phyloP scores from a whole-genome alignment of 164 flowering plant species.

The Piper longum region DNA sequence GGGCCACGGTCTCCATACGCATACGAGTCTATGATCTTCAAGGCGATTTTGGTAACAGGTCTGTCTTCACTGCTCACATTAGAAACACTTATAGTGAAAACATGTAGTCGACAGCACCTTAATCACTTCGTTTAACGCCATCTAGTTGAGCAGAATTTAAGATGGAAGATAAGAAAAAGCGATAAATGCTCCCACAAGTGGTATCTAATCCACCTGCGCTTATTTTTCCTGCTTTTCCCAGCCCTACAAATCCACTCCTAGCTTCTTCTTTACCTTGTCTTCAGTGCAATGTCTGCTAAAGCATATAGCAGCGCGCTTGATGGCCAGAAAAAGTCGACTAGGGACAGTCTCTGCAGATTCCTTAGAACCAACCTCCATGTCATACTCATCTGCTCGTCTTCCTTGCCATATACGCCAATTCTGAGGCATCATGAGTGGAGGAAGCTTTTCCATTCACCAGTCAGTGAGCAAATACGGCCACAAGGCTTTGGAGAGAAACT shows the following conservation, averaged over 20 bases:
- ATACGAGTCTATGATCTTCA: no score
- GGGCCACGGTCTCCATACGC: no score
- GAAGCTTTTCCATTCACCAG: not conserved
- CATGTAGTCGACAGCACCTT: no score
- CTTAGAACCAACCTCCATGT: not conserved
- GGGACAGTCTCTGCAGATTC: not conserved
- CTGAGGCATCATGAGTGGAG: not conserved
- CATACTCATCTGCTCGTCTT: not conserved
- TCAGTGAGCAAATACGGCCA: not conserved
- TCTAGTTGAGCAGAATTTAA: not conserved
- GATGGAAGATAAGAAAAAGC: not conserved
- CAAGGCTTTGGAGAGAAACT: no score
- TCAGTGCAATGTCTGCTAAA: not conserved
- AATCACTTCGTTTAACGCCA: not conserved
- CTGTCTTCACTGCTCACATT: not conserved
- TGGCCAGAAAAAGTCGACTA: not conserved
- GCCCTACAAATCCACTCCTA: not conserved
- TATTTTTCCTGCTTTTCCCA: no score
- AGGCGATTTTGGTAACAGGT: not conserved
- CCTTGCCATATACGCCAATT: conserved; percentile 1
- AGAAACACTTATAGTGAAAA: no score
- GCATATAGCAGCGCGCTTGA: conserved; percentile 1
- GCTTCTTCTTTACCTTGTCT: not conserved
- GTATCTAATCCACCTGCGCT: not conserved
- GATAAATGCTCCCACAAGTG: not conserved